Evolutionary conservation across 78 protist species (phyloP).

Genomic region (Cavenderia fasciculata): DNA sequence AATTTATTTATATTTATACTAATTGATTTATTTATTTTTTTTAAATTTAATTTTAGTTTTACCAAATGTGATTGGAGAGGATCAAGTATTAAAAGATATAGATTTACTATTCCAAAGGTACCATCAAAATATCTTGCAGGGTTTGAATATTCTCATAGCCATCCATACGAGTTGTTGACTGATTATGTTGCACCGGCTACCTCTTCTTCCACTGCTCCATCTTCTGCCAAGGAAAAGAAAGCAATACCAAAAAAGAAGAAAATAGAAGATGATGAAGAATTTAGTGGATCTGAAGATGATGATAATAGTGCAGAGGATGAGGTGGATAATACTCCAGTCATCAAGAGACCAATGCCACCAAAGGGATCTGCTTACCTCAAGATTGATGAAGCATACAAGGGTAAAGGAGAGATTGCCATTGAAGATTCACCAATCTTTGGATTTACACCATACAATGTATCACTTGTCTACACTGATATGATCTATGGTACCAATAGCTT

Average conservation of each 20-base stretch:
- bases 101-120: slow-evolving; percentile 12
- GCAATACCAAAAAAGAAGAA: too few relatives aligned
- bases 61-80: slow-evolving; percentile 67
- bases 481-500: slow-evolving; percentile 26
- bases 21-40: not conserved
- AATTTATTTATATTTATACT: not conserved
- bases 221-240: too few relatives aligned
- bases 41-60: too few relatives aligned
- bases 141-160: slow-evolving; percentile 30
- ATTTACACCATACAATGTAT: slow-evolving; percentile 26
- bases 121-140: not conserved
- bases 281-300: not conserved
- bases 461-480: slow-evolving; percentile 60
- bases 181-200: slow-evolving; percentile 1
- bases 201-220: not conserved
- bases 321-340: too few relatives aligned
- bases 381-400: slow-evolving; percentile 7
- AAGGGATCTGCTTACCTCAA: not conserved
- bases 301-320: not conserved
- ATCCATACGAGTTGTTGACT: slow-evolving; percentile 16
- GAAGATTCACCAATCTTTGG: slow-evolving; percentile 21
- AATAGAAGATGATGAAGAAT: too few relatives aligned
- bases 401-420: slow-evolving; percentile 5
- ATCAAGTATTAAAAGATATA: slow-evolving; percentile 20
- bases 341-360: too few relatives aligned